A percentile compares a stretch with the other conserved stretches of the same genome.
Conservation (phyloP, 1,139 yeast genomes). For the Tardiomyces depauwii region DNA sequence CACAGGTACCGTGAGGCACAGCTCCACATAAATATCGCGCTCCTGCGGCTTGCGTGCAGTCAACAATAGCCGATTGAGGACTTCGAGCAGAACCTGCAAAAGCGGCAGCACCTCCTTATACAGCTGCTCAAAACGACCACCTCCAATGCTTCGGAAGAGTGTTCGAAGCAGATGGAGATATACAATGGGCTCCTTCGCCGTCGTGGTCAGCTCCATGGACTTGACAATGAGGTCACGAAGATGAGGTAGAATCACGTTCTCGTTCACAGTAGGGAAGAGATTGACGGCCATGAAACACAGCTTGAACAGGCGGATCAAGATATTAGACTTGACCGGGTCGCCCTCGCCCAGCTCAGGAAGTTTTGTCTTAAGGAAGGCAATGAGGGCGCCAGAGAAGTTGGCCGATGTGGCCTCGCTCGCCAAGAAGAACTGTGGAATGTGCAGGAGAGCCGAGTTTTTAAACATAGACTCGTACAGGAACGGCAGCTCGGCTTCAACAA, state of each 20-base stretch:
- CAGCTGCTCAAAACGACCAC: constrained; percentile 85
- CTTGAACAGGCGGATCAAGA: constrained; percentile 76
- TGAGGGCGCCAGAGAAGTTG: constrained; percentile 78
- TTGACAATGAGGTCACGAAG: constrained; percentile 71
- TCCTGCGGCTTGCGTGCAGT: constrained; percentile 85
- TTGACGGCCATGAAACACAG: constrained; percentile 94
- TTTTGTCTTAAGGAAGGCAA: constrained; percentile 63
- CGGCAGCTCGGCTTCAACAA: constrained; percentile 71
- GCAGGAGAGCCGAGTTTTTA: constrained; percentile 76
- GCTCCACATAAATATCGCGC: constrained; percentile 84
- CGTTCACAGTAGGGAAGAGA: constrained; percentile 79
- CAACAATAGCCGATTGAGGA: constrained; percentile 69
- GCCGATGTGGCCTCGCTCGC: constrained; percentile 92
- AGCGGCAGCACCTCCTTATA: constrained; percentile 91
- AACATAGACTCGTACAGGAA: constrained; percentile 71
- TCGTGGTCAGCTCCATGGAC: constrained; percentile 69
- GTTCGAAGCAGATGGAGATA: constrained; percentile 84
- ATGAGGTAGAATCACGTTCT: constrained; percentile 78
- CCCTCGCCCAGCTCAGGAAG: constrained; percentile 73
- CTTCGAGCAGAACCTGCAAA: constrained; percentile 73
- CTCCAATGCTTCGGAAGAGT: constrained; percentile 86
- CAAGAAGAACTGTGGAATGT: constrained; percentile 85
- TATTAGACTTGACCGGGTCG: constrained; percentile 67
- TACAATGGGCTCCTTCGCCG: constrained; percentile 85
- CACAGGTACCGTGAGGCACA: constrained; percentile 93